Evolutionary conservation across 495 filamentous ascomycete species (phyloP).

Genomic region (Sabuloglossum arenarium): DNA sequence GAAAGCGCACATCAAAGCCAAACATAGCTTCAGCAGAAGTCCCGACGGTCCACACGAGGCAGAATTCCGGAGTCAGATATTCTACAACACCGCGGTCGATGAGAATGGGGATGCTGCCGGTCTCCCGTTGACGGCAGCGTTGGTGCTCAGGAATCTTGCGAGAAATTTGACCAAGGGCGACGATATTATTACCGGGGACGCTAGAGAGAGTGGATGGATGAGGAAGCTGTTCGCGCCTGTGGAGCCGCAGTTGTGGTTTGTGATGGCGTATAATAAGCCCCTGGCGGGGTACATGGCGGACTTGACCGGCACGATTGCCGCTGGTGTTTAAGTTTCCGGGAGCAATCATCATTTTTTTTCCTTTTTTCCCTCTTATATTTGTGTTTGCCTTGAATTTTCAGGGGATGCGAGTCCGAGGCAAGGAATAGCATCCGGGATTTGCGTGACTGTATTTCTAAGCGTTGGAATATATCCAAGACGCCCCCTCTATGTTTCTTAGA

Average conservation of each 20-base stretch:
- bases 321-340: too few species aligned
- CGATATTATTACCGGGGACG: slow-evolving; percentile 15
- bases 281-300: slow-evolving; percentile 24
- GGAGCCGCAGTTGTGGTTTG: slow-evolving; percentile 21
- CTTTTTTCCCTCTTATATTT: too few species aligned
- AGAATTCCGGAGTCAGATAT: slow-evolving; percentile 24
- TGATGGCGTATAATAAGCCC: slow-evolving; percentile 25
- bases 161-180: slow-evolving; percentile 34
- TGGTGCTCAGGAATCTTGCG: slow-evolving; percentile 80
- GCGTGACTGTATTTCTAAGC: too few species aligned
- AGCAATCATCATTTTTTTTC: too few species aligned
- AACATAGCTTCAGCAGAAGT: slow-evolving; percentile 9
- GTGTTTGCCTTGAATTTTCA: too few species aligned
- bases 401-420: too few species aligned
- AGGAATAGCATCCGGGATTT: too few species aligned
- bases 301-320: slow-evolving; percentile 21
- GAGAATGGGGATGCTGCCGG: slow-evolving; percentile 65
- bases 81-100: slow-evolving; percentile 52
- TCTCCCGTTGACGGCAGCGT: slow-evolving; percentile 60
- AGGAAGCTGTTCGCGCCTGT: slow-evolving; percentile 24
- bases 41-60: slow-evolving; percentile 14
- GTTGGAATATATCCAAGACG: too few species aligned
- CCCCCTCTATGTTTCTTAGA: too few species aligned
- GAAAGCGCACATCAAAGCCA: slow-evolving; percentile 10
- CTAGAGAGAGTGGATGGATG: slow-evolving; percentile 26